These are phyloP conservation scores for Colletotrichum sp. DNA, from an alignment of 2,329 filamentous ascomycete genomes.

Conservation along the genomic window DNA sequence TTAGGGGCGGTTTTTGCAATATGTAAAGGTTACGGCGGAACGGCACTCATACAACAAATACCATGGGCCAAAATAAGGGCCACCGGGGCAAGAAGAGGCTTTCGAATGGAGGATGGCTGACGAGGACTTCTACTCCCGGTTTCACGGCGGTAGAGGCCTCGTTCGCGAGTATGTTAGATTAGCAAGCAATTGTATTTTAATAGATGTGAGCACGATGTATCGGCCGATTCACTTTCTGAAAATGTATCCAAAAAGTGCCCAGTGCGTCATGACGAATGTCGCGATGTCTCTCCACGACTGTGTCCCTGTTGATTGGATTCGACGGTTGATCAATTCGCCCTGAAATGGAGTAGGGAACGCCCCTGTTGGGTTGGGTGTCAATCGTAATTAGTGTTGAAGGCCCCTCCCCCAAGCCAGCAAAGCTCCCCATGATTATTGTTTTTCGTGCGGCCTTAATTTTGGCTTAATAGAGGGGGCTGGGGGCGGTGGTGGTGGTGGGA, in stretches of 20 bases:
- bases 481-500: background rate
- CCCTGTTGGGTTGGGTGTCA: conserved; percentile 1
- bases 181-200: conserved; percentile 42
- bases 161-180: conserved; percentile 19
- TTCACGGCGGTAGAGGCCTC: background rate
- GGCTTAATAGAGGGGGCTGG: conserved; percentile 19
- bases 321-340: background rate
- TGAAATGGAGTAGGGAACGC: conserved; percentile 13
- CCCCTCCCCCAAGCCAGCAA: background rate
- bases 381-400: background rate
- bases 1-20: conserved; percentile 18
- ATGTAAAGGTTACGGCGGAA: conserved; percentile 25
- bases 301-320: background rate
- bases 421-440: background rate
- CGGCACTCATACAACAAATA: conserved; percentile 28
- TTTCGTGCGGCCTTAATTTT: background rate
- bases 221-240: background rate
- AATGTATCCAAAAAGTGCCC: background rate
- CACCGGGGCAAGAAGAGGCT: conserved; percentile 2
- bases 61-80: conserved; percentile 23
- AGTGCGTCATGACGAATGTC: background rate
- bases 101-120: background rate
- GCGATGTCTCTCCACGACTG: background rate
- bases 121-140: background rate
- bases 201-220: conserved; percentile 37